Evolutionary conservation across 169 alveolate species (phyloP), one percentile per base, ranked within the genome.

Genomic region (Babesia microti): DNA sequence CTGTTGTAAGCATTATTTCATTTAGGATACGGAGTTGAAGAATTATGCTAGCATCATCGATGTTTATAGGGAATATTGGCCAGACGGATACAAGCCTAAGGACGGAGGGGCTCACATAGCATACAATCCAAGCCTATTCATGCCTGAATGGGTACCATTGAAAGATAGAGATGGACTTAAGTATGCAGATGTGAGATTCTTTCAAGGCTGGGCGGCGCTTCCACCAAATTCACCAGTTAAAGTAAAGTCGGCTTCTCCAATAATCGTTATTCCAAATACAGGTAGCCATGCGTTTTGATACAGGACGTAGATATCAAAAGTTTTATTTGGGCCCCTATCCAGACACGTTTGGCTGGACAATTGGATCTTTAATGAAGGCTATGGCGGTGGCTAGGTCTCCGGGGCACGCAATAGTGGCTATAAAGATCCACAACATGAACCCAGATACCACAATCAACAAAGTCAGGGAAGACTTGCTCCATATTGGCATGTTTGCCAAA

Each of bases 301-400:
- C 41, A 72, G 89, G 89, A 3, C 63, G 81, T 45, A 44, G 56
- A 14, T 81, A 78, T 37, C 89, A 81, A 53, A 81, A 81, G 71
- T 68, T 81, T 15, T 81, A 81, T 56, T 28, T 81, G 35, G 89
- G 89, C 0, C 89, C 89, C 5, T 47, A 73, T 34, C 85, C 85
- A 23, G 61, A 66, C 22, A 78, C 88, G 5, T 75, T 65, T 54
- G 89, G 89, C 0, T 81, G 85, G 75, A 81, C 89, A 11, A 49
- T 81, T 39, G 89, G 89, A 1, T 72, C 89, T 6, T 50, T 81
- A 15, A 12, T 81, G 15, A 81, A 81, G 45, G 76, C 67, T 34
- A 65, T 81, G 18, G 56, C 82, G 12, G 79, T 57, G 34, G 55
- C 82, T 3, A 66, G 85, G n/a, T 41, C 76, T 35, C 86, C 85